phyloP scores from a whole-genome alignment of 1,284 basidiomycete species.

The Dichomitus squalens region DNA sequence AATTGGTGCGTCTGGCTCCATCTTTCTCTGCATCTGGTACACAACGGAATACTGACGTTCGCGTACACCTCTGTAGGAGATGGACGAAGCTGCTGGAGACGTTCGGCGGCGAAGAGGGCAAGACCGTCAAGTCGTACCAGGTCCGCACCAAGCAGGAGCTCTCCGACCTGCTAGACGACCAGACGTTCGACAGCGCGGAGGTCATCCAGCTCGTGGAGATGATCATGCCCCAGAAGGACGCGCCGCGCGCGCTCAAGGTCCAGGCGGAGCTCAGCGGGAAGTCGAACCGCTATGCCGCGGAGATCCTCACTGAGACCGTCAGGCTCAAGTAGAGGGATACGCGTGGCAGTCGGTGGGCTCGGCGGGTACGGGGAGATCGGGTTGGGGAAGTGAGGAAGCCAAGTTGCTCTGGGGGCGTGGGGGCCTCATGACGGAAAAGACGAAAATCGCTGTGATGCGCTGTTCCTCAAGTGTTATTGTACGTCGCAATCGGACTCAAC shows the following conservation, averaged over 20 bases:
- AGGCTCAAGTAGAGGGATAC: not conserved
- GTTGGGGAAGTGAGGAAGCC: too few relatives aligned
- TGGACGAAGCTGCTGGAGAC: conserved; percentile 64
- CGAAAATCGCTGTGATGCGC: not conserved
- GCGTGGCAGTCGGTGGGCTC: too few relatives aligned
- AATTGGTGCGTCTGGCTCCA: conserved; percentile 54
- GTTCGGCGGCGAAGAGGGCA: conserved; percentile 57
- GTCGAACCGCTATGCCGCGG: conserved; percentile 42
- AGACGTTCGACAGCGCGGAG: conserved; percentile 57
- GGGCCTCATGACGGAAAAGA: too few relatives aligned
- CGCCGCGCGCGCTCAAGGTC: conserved; percentile 62
- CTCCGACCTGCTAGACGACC: conserved; percentile 59
- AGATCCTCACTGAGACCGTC: not conserved
- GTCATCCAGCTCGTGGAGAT: conserved; percentile 82
- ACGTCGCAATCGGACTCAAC: too few relatives aligned
- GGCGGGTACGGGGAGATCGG: too few relatives aligned
- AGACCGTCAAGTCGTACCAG: conserved; percentile 64
- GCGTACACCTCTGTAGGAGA: conserved; percentile 35
- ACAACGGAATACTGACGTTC: too few relatives aligned
- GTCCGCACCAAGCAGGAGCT: conserved; percentile 69
- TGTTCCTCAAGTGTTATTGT: not conserved
- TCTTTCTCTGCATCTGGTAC: too few relatives aligned
- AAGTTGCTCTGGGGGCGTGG: too few relatives aligned
- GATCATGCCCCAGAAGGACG: conserved; percentile 74
- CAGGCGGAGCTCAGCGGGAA: conserved; percentile 55